These are phyloP conservation scores for Quercus suber DNA, from an alignment of 306 rosid genomes.

Conservation along the genomic window DNA sequence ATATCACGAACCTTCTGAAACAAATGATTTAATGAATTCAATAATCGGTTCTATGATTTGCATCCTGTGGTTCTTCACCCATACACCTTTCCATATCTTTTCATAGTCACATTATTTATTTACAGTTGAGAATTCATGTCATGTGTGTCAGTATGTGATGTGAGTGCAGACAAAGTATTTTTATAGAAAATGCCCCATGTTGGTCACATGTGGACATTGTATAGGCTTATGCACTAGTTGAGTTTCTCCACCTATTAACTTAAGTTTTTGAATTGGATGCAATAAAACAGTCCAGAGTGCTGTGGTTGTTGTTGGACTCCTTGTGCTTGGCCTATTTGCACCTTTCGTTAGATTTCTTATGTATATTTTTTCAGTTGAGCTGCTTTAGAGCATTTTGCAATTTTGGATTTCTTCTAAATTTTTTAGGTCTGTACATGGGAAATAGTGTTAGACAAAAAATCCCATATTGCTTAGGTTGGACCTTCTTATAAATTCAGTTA, in stretches of 20 bases:
- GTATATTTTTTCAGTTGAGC: not conserved
- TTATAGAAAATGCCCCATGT: not conserved
- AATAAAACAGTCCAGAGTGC: not conserved
- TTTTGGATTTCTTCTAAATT: not conserved
- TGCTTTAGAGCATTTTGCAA: not conserved
- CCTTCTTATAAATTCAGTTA: not conserved
- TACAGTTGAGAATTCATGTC: not conserved
- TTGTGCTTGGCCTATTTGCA: not conserved
- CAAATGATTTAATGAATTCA: not conserved
- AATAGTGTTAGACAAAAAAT: not conserved
- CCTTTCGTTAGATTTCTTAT: not conserved
- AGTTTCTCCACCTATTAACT: not conserved
- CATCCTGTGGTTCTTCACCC: not conserved
- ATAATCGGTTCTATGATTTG: not conserved
- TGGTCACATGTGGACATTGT: not conserved
- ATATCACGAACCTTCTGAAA: not conserved
- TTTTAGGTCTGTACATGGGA: not conserved
- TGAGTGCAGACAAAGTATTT: not conserved
- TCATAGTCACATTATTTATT: not conserved
- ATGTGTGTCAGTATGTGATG: not conserved
- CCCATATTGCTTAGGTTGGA: not conserved
- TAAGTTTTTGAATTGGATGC: not conserved
- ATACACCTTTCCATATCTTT: not conserved
- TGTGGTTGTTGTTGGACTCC: not conserved
- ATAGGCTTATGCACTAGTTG: not conserved